Evolutionary conservation across 108 stramenopile species (phyloP), one percentile per base, ranked within the genome.

Genomic region (Chaetoceros tenuissimus): DNA sequence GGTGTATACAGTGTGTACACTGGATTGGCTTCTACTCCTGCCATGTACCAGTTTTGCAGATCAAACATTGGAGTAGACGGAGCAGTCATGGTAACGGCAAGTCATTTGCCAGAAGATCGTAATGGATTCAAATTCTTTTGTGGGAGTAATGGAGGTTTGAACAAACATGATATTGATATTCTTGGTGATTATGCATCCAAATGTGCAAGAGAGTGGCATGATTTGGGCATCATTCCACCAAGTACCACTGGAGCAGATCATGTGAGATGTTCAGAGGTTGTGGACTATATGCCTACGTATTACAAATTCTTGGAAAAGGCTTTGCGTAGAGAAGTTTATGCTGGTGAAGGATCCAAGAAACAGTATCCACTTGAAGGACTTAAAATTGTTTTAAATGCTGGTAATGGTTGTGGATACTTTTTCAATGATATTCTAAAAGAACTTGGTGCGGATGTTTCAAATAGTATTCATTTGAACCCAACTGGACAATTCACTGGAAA

Each of bases 121-220:
- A 92, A 92, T 70, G 89, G 89, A 31, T 50, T 92, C 45, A 92
- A 92, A 62, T 81, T 92, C 63, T 92, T 85, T 61, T 49, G 61
- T 18, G 44, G 48, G 44, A n/a, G 60, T 2, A 50, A 71, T 1
- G 75, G 75, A 1, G 79, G 75, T 0, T 57, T 77, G 16, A 51
- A 64, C 21, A 73, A 71, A 29, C 22, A 17, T 19, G 64, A 76
- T 45, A 67, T 80, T 47, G 45, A 73, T 28, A 65, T 65, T 0
- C 49, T 84, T 2, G 63, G 71, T 49, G 53, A 29, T 1, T 22
- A 67, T 0, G 83, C 83, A 0, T 57, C 47, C 57, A n/a, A 59
- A 69, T 48, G 67, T 55, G 55, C 68, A 49, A 56, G 44, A 2
- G 13, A 63, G 8, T 83, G 78, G 79, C 71, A 77, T 68, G 60